Base-by-base conservation (phyloP, 164 flowering plant species). In the Vitis rupestris region DNA sequence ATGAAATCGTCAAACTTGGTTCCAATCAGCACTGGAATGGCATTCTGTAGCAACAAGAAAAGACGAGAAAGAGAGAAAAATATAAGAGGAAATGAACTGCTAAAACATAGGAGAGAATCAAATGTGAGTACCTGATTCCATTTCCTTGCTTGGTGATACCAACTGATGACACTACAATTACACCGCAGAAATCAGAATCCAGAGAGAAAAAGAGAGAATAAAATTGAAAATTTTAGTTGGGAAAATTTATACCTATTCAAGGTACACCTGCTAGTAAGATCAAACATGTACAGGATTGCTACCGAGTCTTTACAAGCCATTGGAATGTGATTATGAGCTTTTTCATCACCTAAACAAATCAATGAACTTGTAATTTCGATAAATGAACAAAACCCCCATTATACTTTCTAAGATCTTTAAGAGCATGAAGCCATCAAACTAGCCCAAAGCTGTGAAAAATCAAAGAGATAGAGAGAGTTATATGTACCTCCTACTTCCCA, bases 1-100 rank as follows among this genome's bases (percentile, higher is more conserved):
- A 82, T 78, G 71, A 84, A 84, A 31, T 84, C 87, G 69, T 84
- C 87, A 62, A 82, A 84, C 56, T 84, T 84, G 67, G 85, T 74
- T 59, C 87, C 87, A 31, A 84, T 68, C 15, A 84, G 10, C 19
- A 84, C 52, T 4, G 82, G 85, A 55, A 84, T 82, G 15, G 85
- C 87, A 8, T 75, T 74, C 86, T 82, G 65, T 67, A 54, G 70
- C 30, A 64, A 17, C 27, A 63, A 65, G 11, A 17, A 47, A 50
- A 54, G 27, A 49, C n/a, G 23, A 50, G 30, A 15, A 49, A 30
- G 3, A 50, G 49, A 14, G 47, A 10, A 9, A 4, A 13, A 11
- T 37, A 5, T n/a, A n/a, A 56, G 12, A 67, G n/a, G 52, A 67
- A 3, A 30, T 31, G 37, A 66, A 13, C 4, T 2, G 59, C 10